These are phyloP conservation scores for Mortierella antarctica DNA, from an alignment of 192 early-diverging fungal genomes.

Conservation along the genomic window DNA sequence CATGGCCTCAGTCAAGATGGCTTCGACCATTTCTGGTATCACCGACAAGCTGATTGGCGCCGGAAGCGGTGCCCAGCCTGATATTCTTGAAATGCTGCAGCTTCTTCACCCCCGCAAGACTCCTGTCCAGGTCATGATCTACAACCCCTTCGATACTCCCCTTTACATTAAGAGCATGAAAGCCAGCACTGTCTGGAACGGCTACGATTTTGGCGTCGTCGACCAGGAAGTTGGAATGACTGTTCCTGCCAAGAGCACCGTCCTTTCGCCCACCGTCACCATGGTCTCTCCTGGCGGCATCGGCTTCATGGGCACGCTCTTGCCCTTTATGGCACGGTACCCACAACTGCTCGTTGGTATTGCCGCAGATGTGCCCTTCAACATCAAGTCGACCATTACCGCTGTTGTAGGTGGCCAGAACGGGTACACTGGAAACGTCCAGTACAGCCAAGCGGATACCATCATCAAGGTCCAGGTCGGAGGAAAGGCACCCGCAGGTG, in stretches of 20 bases:
- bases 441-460: conserved; percentile 25
- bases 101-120: conserved; percentile 21
- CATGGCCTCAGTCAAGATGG: conserved; percentile 57
- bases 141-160: conserved; percentile 66
- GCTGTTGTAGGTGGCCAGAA: conserved; percentile 28
- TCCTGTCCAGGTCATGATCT: conserved; percentile 60
- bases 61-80: conserved; percentile 33
- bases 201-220: conserved; percentile 57
- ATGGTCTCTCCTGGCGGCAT: conserved; percentile 46
- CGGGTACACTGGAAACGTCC: conserved; percentile 37
- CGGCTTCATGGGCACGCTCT: conserved; percentile 28
- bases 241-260: conserved; percentile 27
- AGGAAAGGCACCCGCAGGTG: conserved; percentile 15
- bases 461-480: conserved; percentile 42
- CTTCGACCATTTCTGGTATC: conserved; percentile 57
- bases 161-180: conserved; percentile 59
- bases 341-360: conserved; percentile 22
- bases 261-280: conserved; percentile 34
- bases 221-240: conserved; percentile 57
- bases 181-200: conserved; percentile 53
- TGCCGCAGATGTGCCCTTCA: conserved; percentile 33
- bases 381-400: conserved; percentile 34
- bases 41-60: conserved; percentile 48
- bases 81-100: conserved; percentile 35
- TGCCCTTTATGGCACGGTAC: conserved; percentile 31